Conservation (phyloP, 208 protist species). For the Angomonas ambiguus region DNA sequence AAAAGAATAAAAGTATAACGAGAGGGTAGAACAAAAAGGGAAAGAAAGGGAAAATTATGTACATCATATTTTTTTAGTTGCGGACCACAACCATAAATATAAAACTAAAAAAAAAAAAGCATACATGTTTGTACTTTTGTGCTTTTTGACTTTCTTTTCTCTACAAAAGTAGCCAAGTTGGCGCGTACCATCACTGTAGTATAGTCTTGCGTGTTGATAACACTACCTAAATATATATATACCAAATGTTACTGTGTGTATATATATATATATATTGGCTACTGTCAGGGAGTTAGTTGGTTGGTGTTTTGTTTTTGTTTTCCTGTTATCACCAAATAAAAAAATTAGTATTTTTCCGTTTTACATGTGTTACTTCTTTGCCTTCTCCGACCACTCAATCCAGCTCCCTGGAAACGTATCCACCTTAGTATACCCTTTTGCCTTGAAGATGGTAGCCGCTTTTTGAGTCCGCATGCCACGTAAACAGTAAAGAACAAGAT, state of each 20-base stretch:
- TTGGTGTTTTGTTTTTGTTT: constrained; percentile 7
- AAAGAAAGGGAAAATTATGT: too few relatives aligned
- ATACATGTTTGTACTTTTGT: constrained; percentile 1
- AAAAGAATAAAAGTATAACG: constrained; percentile 8
- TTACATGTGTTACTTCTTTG: constrained; percentile 14
- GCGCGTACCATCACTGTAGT: too few relatives aligned
- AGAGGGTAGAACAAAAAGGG: constrained; percentile 12
- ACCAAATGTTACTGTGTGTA: not conserved
- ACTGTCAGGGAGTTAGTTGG: not conserved
- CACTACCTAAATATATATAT: too few relatives aligned
- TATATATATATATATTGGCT: not conserved
- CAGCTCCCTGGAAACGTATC: constrained; percentile 72
- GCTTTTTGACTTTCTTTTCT: constrained; percentile 8
- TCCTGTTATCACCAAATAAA: not conserved
- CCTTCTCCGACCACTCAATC: constrained; percentile 58
- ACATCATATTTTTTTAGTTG: too few relatives aligned
- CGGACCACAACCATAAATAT: not conserved
- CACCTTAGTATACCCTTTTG: constrained; percentile 48
- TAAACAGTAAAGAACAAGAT: constrained; percentile 70
- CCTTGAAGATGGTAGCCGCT: constrained; percentile 26
- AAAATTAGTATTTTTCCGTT: constrained; percentile 1
- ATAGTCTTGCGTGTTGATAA: too few relatives aligned
- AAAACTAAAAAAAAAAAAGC: constrained; percentile 19
- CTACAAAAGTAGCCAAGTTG: too few relatives aligned
- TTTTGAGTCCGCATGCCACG: constrained; percentile 46